A percentile compares a stretch with the other conserved stretches of the same genome.
These are phyloP conservation scores for Penicillium frequentans DNA, from an alignment of 2,329 filamentous ascomycete species.

Conservation along the genomic window DNA sequence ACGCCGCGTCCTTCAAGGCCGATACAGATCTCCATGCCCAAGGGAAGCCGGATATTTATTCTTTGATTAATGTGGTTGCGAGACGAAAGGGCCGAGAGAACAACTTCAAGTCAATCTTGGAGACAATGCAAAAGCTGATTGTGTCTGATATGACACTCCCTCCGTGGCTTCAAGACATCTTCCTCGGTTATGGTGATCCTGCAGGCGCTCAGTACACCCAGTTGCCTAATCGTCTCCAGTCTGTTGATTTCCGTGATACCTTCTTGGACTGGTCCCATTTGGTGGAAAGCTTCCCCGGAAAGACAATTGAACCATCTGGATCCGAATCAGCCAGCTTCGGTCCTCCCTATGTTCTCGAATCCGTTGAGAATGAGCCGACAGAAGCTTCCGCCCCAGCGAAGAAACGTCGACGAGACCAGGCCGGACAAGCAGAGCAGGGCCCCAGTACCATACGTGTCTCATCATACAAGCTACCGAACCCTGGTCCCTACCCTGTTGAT, in stretches of 20 bases:
- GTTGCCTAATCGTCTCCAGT: conserved; percentile 72
- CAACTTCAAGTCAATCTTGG: conserved; percentile 91
- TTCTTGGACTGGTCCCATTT: conserved; percentile 96
- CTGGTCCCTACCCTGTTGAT: conserved; percentile 85
- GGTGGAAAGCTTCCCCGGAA: conserved; percentile 83
- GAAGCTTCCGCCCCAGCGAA: conserved; percentile 66
- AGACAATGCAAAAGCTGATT: conserved; percentile 84
- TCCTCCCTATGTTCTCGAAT: conserved; percentile 84
- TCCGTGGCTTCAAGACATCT: conserved; percentile 93
- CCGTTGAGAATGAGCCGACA: conserved; percentile 53
- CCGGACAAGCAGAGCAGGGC: conserved; percentile 63
- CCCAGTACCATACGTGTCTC: conserved; percentile 75
- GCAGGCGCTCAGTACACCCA: conserved; percentile 83
- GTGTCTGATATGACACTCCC: conserved; percentile 83
- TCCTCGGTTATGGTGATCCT: conserved; percentile 95
- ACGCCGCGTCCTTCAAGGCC: conserved; percentile 72
- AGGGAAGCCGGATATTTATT: conserved; percentile 78
- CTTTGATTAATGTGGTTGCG: conserved; percentile 79
- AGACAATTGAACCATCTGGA: conserved; percentile 75
- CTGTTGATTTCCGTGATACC: conserved; percentile 87
- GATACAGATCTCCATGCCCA: conserved; percentile 67
- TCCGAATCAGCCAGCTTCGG: conserved; percentile 72
- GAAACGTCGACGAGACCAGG: conserved; percentile 78
- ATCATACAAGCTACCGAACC: conserved; percentile 85
- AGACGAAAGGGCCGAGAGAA: conserved; percentile 86